Evolutionary conservation across 768 basidiomycete genomes (phyloP).

Genomic region (Trametes cinnabarina): DNA sequence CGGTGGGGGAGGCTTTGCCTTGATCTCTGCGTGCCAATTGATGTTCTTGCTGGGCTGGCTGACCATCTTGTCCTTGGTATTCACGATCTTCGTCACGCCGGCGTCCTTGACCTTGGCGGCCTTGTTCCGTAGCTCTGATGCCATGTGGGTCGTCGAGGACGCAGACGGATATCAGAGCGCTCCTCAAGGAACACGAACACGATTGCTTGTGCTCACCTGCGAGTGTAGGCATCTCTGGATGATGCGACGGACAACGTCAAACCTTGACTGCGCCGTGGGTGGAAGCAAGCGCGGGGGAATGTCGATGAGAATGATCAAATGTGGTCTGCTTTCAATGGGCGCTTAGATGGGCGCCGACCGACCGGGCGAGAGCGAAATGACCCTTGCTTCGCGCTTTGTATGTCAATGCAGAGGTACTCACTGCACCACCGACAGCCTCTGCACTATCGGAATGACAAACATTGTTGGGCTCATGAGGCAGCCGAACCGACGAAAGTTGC

Average conservation of each 20-base stretch:
- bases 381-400: too few species aligned
- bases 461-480: too few species aligned
- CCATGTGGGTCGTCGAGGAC: slow-evolving; percentile 1
- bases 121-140: slow-evolving; percentile 56
- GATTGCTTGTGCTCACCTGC: background rate
- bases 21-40: slow-evolving; percentile 59
- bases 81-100: slow-evolving; percentile 48
- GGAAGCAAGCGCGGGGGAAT: background rate
- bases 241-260: background rate
- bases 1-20: slow-evolving; percentile 43
- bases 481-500: too few species aligned
- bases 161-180: background rate
- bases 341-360: too few species aligned
- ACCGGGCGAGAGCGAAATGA: too few species aligned
- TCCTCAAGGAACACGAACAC: background rate
- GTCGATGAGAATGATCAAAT: background rate
- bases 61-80: slow-evolving; percentile 53
- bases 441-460: too few species aligned
- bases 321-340: too few species aligned
- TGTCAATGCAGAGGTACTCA: too few species aligned
- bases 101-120: slow-evolving; percentile 62
- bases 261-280: slow-evolving; percentile 5
- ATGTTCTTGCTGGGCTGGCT: slow-evolving; percentile 60
- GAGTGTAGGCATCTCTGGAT: background rate
- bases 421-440: too few species aligned